Evolutionary conservation across 2,329 filamentous ascomycete genomes (phyloP).

Genomic region (Davidsoniella eucalypti): DNA sequence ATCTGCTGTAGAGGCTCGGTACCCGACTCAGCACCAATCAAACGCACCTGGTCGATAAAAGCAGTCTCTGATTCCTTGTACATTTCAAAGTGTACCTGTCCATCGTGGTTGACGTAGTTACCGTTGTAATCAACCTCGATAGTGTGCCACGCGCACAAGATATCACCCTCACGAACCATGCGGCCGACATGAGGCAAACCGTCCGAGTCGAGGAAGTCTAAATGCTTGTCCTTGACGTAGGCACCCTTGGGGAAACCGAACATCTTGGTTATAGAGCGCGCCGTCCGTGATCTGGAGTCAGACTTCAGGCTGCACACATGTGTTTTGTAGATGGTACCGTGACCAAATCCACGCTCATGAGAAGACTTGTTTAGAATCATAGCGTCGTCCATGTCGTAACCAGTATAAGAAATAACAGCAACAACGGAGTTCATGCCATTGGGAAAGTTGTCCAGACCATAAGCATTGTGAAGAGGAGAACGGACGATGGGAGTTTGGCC

Average conservation of each 20-base stretch:
- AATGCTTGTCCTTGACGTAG: conserved; percentile 52
- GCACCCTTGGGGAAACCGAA: conserved; percentile 81
- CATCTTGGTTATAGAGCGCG: conserved; percentile 57
- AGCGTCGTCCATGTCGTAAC: conserved; percentile 99
- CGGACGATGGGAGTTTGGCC: conserved; percentile 91
- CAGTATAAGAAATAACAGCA: conserved; percentile 95
- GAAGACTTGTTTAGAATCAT: conserved; percentile 99
- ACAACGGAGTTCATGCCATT: conserved; percentile 93
- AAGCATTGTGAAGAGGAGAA: conserved; percentile 83
- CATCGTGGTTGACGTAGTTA: conserved; percentile 70
- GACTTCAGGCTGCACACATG: conserved; percentile 81
- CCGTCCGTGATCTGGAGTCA: conserved; percentile 49
- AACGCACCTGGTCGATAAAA: conserved; percentile 81
- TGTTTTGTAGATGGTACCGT: conserved; percentile 95
- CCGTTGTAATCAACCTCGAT: conserved; percentile 67
- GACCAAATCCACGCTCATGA: conserved; percentile 86
- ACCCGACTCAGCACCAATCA: conserved; percentile 74
- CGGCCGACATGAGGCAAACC: conserved; percentile 71
- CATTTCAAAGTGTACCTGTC: conserved; percentile 71
- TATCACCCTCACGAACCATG: conserved; percentile 61
- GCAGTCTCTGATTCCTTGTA: conserved; percentile 86
- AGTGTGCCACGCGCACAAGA: conserved; percentile 78
- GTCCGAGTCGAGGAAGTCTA: conserved; percentile 66
- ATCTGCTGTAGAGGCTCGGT: conserved; percentile 73
- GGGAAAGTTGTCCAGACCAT: conserved; percentile 94